Evolutionary conservation across 2,329 filamentous ascomycete species (phyloP), one percentile per base, ranked within the genome.

Genomic region (Trichophyton simii): DNA sequence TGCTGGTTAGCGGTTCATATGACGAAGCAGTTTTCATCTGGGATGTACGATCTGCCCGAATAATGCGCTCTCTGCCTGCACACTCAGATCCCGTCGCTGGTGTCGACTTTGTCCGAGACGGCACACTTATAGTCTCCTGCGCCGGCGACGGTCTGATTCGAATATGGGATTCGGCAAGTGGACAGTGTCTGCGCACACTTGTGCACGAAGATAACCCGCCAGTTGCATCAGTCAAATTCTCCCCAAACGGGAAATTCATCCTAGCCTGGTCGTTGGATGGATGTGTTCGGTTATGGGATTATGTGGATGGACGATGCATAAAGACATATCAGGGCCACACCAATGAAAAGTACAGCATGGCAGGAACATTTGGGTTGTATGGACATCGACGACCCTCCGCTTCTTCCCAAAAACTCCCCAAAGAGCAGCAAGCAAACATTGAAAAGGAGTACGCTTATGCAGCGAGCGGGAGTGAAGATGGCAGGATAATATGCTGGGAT

Each of bases 21-120:
- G 94, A 99, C 67, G 94, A 99, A 77, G 94, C 94, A 3, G 90
- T 99, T 0, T 96, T 96, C 66, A 76, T 99, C 3, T 99, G 94
- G 94, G 94, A 99, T 73, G 89, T 97, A 13, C 83, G 94, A 13
- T 89, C 90, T 0, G 91, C 90, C 0, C 81, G 87, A 22, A 79
- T 94, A 38, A 96, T 99, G 91, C 83, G 91, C 60, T 91, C 87
- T 64, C 76, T 99, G 42, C 94, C 94, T 0, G 94, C 94, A 1
- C 94, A 99, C 70, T 95, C 90, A 31, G 94, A 99, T 72, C 94
- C 94, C 0, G 92, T 99, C 1, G 86, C 87, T 61, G 91, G 91
- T 0, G 92, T 99, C 8, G 92, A 96, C 72, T 95, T 99, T 69
- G 89, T 91, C 63, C 79, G 86, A 65, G 94, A 99, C 71, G 94